A percentile compares a stretch with the other conserved stretches of the same genome.
Conservation (phyloP, 1,139 yeast genomes). For the Kodamaea ohmeri region DNA sequence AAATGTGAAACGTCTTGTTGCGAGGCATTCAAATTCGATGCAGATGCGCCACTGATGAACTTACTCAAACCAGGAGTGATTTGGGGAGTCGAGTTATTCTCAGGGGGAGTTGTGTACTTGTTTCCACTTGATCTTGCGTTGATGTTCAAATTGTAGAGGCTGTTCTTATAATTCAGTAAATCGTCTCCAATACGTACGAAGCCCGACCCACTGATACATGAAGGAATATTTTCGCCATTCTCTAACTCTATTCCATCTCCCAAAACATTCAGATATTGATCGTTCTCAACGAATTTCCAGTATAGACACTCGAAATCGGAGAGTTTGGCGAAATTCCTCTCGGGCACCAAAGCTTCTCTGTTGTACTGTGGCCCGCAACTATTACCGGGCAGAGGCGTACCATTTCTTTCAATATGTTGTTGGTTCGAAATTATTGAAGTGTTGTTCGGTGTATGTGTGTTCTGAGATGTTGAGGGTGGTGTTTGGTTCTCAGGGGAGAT, state of each 20-base stretch:
- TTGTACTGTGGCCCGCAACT: not conserved
- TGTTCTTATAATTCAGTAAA: constrained; percentile 22
- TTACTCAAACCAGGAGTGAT: not conserved
- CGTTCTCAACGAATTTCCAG: constrained; percentile 43
- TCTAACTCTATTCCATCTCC: constrained; percentile 32
- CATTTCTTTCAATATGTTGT: not conserved
- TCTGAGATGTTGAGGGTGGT: not conserved
- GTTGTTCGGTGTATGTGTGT: not conserved
- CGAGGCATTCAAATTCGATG: constrained; percentile 4
- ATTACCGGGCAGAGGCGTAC: not conserved
- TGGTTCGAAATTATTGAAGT: not conserved
- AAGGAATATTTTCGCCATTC: constrained; percentile 27
- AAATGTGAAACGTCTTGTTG: constrained; percentile 20
- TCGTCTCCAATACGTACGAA: constrained; percentile 29
- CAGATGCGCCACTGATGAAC: constrained; percentile 2
- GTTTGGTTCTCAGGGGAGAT: not conserved
- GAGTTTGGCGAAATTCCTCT: constrained; percentile 21
- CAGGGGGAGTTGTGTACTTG: not conserved
- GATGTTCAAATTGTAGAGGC: constrained; percentile 17
- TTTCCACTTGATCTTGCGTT: constrained; percentile 8
- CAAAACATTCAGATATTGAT: constrained; percentile 11
- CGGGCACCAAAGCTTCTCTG: constrained; percentile 17
- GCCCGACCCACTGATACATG: constrained; percentile 25
- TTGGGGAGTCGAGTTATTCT: not conserved
- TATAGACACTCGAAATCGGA: constrained; percentile 43